Evolutionary conservation across 176 grass and related monocot genomes (phyloP), one percentile per base, ranked within the genome.

Genomic region (barley (Hordeum vulgare)): DNA sequence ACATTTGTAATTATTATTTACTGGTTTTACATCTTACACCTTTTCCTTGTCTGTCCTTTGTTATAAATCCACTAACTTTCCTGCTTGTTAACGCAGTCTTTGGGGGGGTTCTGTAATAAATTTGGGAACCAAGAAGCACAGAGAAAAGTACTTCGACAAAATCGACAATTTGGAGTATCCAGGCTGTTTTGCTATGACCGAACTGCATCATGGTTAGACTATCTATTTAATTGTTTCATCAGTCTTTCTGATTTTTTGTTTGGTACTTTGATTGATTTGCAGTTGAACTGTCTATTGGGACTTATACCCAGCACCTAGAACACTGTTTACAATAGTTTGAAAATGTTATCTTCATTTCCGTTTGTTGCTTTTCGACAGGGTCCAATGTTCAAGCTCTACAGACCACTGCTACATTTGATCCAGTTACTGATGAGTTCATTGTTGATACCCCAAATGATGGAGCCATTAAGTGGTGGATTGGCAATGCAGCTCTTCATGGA

Each of bases 381-480:
- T 98, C 96, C 25, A 99, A 99, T 87, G 96, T 99, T 24, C 96
- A 96, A 88, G 96, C 86, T 40, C 80, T 99, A 47, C 96, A 99
- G 75, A 99, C 96, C 20, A 99, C 93, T n/a, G 96, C 96, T 78
- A 96, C 96, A 58, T 99, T 99, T 71, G 96, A 99, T 93, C 93
- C 96, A 74, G 62, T 95, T 54, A 92, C 91, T 11, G 91, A 99
- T 47, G 93, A 99, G 83, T 99, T 99, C 33, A 85, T 99, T 24
- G 89, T 99, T 70, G 65, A 99, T 54, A 99, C 96, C 34, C 96
- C 96, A 61, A 99, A 99, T 83, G 93, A 99, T 69, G 96, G 96
- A 61, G 96, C 96, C 45, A 95, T 99, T 40, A 99, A 99, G 82
- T 98, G 96, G 96, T 99, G 96, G 96, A 99, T 99, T 66, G 96